Evolutionary conservation across 306 rosid species (phyloP).

Genomic region (Rosa chinensis): DNA sequence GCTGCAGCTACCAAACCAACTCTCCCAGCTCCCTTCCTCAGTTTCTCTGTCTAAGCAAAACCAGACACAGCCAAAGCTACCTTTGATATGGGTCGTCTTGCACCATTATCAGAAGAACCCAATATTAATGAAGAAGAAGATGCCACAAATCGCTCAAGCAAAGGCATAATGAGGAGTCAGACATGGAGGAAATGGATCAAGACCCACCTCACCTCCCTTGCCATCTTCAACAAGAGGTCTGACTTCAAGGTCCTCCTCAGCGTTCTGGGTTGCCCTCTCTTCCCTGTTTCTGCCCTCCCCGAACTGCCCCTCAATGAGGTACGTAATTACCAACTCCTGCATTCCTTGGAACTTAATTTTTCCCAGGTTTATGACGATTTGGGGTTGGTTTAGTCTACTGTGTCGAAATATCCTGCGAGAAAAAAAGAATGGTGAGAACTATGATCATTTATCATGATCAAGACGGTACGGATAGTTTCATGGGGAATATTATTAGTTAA

Average conservation of each 20-base stretch:
- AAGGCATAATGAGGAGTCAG: conserved; percentile 39
- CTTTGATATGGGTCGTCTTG: conserved; percentile 61
- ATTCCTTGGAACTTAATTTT: neutral
- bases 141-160: conserved; percentile 32
- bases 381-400: neutral
- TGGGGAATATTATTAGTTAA: neutral
- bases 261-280: conserved; percentile 90
- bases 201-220: conserved; percentile 52
- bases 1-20: conserved; percentile 8
- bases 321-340: neutral
- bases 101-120: conserved; percentile 88
- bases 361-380: neutral
- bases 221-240: conserved; percentile 60
- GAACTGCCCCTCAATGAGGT: conserved; percentile 59
- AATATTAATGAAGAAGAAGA: conserved; percentile 54
- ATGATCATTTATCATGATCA: neutral
- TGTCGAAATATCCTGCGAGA: too few species aligned
- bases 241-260: conserved; percentile 80
- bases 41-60: neutral
- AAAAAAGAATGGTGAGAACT: too few species aligned
- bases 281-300: conserved; percentile 62
- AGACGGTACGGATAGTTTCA: neutral
- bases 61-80: neutral
- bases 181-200: conserved; percentile 92
- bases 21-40: neutral